Conservation (phyloP, 2,329 filamentous ascomycete genomes). For the Xylaria sp. region DNA sequence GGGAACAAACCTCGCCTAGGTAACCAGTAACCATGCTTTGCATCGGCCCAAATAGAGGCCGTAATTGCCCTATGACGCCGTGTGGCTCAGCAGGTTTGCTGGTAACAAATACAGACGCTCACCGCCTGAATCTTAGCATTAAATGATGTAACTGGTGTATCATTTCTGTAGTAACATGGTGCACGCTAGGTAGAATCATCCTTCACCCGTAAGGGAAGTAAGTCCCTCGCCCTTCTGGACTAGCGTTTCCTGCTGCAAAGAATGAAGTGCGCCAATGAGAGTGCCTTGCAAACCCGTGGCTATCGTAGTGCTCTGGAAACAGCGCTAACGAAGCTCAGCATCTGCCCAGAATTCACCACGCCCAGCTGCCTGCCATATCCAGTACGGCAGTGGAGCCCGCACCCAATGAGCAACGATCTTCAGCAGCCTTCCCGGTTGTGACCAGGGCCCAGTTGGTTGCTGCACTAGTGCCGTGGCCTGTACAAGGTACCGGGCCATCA, state of each 20-base stretch:
- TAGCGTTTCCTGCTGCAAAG: conserved; percentile 22
- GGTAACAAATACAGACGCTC: conserved; percentile 40
- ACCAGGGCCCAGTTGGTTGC: conserved; percentile 13
- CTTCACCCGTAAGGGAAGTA: conserved; percentile 19
- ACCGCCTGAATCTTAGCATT: conserved; percentile 38
- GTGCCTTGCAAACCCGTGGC: conserved; percentile 12
- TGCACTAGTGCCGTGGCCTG: neutral
- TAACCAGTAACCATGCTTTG: neutral
- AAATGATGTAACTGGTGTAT: conserved; percentile 43
- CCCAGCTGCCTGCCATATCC: conserved; percentile 38
- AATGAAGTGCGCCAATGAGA: conserved; percentile 12
- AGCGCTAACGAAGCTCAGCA: conserved; percentile 30
- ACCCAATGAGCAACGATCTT: conserved; percentile 23
- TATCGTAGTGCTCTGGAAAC: conserved; percentile 33
- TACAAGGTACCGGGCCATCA: conserved; percentile 20
- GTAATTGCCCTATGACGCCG: conserved; percentile 15
- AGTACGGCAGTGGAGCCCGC: conserved; percentile 27
- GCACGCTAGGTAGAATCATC: neutral
- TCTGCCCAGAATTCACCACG: conserved; percentile 9
- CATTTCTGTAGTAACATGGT: conserved; percentile 24
- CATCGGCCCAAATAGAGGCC: neutral
- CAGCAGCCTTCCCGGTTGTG: conserved; percentile 21
- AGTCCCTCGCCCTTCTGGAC: conserved; percentile 32
- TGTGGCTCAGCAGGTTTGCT: conserved; percentile 1
- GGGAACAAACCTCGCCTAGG: neutral